Conservation (phyloP, 768 basidiomycete genomes). For the Trametes cinnabarina region DNA sequence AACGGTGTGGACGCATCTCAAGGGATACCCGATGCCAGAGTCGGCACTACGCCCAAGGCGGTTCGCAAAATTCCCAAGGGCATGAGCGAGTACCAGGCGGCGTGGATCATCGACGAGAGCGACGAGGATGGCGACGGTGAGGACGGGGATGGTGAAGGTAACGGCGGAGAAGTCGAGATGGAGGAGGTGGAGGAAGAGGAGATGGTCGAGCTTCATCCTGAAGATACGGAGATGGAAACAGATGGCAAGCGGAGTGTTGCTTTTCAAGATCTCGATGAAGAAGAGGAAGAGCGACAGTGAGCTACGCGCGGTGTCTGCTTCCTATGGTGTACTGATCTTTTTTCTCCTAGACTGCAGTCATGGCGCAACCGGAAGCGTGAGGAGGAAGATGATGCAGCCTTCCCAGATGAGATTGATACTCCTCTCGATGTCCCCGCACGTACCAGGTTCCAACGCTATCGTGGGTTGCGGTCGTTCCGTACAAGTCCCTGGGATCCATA, state of each 20-base stretch:
- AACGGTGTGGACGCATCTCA: slow-evolving; percentile 29
- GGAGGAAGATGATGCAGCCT: slow-evolving; percentile 79
- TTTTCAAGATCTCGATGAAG: slow-evolving; percentile 76
- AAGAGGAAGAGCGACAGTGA: slow-evolving; percentile 87
- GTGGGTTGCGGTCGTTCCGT: slow-evolving; percentile 88
- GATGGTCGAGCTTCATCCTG: slow-evolving; percentile 52
- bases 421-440: slow-evolving; percentile 80
- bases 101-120: slow-evolving; percentile 90
- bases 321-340: too few relatives aligned
- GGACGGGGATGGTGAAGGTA: slow-evolving; percentile 31
- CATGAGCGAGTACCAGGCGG: slow-evolving; percentile 94
- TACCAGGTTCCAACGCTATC: slow-evolving; percentile 85
- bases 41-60: slow-evolving; percentile 74
- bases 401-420: slow-evolving; percentile 96
- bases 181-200: slow-evolving; percentile 61
- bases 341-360: slow-evolving; percentile 50
- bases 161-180: slow-evolving; percentile 39
- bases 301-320: slow-evolving; percentile 26
- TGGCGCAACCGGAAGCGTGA: slow-evolving; percentile 72
- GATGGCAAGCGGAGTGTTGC: slow-evolving; percentile 51
- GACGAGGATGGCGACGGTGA: slow-evolving; percentile 42
- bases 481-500: slow-evolving; percentile 98
- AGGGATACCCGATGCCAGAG: slow-evolving; percentile 58
- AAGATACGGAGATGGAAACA: slow-evolving; percentile 56
- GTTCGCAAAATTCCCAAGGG: slow-evolving; percentile 91